These are phyloP conservation scores for Mycosphaerella arachidis DNA, from an alignment of 2,329 filamentous ascomycete genomes.

Conservation along the genomic window DNA sequence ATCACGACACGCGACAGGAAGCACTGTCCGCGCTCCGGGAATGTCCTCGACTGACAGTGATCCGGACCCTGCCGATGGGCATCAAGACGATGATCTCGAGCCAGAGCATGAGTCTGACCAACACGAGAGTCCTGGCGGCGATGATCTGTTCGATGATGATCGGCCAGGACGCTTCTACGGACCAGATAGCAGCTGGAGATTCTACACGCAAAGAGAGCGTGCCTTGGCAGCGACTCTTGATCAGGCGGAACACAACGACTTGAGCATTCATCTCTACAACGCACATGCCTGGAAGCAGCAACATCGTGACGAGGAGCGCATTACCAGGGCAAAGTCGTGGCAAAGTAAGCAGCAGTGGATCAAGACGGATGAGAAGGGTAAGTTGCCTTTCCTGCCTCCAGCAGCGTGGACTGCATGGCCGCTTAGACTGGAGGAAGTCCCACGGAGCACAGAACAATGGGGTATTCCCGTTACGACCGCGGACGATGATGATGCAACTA, in stretches of 20 bases:
- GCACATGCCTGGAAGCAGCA: constrained; percentile 62
- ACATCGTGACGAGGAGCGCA: constrained; percentile 14
- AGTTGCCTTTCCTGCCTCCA: constrained; percentile 42
- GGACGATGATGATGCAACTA: constrained; percentile 14
- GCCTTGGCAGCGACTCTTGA: constrained; percentile 60
- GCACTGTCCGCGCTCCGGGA: neutral
- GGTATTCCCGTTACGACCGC: constrained; percentile 29
- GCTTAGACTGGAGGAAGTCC: constrained; percentile 58
- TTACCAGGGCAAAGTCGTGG: constrained; percentile 27
- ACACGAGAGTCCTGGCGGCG: neutral
- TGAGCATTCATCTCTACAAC: constrained; percentile 76
- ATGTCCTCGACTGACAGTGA: constrained; percentile 21
- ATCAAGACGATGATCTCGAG: neutral
- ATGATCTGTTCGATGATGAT: constrained; percentile 14
- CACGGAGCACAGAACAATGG: constrained; percentile 51
- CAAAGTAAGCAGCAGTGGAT: constrained; percentile 41
- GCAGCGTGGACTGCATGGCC: constrained; percentile 84
- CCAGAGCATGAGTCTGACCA: neutral
- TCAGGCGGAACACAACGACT: constrained; percentile 59
- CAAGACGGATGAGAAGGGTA: constrained; percentile 28
- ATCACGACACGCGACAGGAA: neutral
- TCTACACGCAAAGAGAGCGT: constrained; percentile 59
- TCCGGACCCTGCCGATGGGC: neutral
- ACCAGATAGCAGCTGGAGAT: constrained; percentile 60
- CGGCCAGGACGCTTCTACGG: constrained; percentile 67